A percentile compares a stretch with the other conserved stretches of the same genome.
Evolutionary conservation across 352 stramenopile genomes (phyloP).

Genomic region (Plasmopara viticola): DNA sequence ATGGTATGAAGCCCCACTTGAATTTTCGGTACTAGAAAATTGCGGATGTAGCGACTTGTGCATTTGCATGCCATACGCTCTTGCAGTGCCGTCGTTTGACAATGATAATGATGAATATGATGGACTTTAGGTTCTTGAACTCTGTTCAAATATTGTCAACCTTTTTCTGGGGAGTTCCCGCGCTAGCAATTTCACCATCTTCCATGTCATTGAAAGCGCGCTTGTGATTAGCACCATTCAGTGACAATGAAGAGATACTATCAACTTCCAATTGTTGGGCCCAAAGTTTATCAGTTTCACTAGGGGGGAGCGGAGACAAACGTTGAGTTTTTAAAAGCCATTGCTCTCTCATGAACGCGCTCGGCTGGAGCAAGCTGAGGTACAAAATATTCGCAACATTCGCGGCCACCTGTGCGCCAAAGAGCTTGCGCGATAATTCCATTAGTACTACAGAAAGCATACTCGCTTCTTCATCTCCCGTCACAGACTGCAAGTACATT

Average conservation of each 20-base stretch:
- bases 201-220: conserved; percentile 27
- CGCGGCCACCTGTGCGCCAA: conserved; percentile 37
- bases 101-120: conserved; percentile 10
- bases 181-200: conserved; percentile 46
- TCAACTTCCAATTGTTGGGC: conserved; percentile 7
- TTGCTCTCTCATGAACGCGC: conserved; percentile 22
- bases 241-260: background rate
- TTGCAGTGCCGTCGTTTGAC: conserved; percentile 6
- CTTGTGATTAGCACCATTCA: conserved; percentile 8
- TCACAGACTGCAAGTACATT: conserved; percentile 32
- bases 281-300: conserved; percentile 32
- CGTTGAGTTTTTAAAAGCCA: conserved; percentile 65
- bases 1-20: conserved; percentile 9
- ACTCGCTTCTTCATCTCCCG: conserved; percentile 27
- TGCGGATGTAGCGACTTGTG: conserved; percentile 13
- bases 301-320: conserved; percentile 36
- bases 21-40: conserved; percentile 6
- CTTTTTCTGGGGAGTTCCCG: conserved; percentile 19
- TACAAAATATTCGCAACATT: conserved; percentile 68
- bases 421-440: conserved; percentile 49
- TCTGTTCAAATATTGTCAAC: conserved; percentile 7
- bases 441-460: conserved; percentile 47
- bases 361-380: conserved; percentile 56
- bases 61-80: conserved; percentile 10
- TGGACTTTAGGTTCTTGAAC: conserved; percentile 1